Evolutionary conservation across 352 stramenopile genomes (phyloP).

Genomic region (Halophytophthora batemanensis): DNA sequence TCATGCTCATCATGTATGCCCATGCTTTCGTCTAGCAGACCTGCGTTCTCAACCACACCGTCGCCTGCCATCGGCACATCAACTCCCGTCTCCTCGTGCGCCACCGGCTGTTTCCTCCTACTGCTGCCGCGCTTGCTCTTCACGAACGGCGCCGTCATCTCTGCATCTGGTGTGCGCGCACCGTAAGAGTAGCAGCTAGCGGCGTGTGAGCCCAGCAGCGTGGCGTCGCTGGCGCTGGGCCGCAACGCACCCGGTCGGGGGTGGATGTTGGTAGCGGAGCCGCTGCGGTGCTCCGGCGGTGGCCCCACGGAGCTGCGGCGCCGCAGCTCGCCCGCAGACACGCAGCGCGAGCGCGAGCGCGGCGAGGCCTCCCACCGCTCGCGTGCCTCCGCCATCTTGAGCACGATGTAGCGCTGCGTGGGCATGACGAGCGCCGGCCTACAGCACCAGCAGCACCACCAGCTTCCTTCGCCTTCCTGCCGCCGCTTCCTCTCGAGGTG

Average conservation of each 20-base stretch:
- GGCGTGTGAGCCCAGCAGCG: conserved; percentile 16
- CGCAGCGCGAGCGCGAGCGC: conserved; percentile 18
- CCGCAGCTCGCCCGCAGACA: conserved; percentile 14
- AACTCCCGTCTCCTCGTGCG: no score
- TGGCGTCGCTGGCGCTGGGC: conserved; percentile 25
- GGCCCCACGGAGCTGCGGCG: conserved; percentile 14
- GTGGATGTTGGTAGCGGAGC: conserved; percentile 11
- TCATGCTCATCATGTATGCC: not conserved
- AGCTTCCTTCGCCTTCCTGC: no score
- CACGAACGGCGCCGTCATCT: no score
- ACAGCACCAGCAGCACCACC: no score
- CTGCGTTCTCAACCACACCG: conserved; percentile 9
- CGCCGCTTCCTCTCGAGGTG: no score
- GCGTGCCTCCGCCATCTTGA: conserved; percentile 30
- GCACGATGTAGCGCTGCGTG: conserved; percentile 25
- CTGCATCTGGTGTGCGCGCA: not conserved
- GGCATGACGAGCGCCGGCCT: no score
- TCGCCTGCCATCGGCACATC: no score
- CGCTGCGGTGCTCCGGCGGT: conserved; percentile 1
- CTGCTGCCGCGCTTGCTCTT: no score
- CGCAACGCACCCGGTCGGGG: conserved; percentile 11
- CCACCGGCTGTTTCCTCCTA: no score
- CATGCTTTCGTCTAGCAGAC: not conserved
- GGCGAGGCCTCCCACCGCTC: conserved; percentile 17
- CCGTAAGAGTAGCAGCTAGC: not conserved